phyloP scores from a whole-genome alignment of 495 filamentous ascomycete genomes.

The Penicillium antarcticum region DNA sequence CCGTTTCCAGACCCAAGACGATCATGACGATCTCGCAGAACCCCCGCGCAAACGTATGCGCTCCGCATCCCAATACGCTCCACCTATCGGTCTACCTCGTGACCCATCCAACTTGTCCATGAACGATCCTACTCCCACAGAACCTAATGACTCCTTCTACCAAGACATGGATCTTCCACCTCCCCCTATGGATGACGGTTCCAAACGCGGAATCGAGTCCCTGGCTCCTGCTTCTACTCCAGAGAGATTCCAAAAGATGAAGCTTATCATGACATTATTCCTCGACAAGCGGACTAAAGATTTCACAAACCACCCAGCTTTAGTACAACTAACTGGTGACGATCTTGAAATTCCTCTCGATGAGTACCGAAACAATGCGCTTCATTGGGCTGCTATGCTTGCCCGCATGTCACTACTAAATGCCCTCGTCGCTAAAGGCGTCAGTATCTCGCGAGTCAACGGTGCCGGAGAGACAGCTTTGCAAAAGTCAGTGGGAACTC shows the following conservation, averaged over 20 bases:
- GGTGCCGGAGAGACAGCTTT: conserved; percentile 84
- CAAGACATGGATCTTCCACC: conserved; percentile 54
- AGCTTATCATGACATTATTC: conserved; percentile 83
- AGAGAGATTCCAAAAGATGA: conserved; percentile 69
- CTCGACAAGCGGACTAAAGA: conserved; percentile 64
- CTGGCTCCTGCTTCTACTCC: conserved; percentile 64
- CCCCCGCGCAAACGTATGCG: conserved; percentile 82
- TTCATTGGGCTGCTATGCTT: conserved; percentile 97
- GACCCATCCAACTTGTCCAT: conserved; percentile 41
- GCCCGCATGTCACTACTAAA: conserved; percentile 77
- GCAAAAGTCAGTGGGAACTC: conserved; percentile 81
- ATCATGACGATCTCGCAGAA: conserved; percentile 59
- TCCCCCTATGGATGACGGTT: conserved; percentile 49
- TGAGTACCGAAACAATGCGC: conserved; percentile 75
- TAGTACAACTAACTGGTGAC: conserved; percentile 67
- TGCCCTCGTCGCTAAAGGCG: conserved; percentile 76
- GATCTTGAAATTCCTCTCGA: conserved; percentile 92
- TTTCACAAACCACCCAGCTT: conserved; percentile 61
- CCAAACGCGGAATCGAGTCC: conserved; percentile 60
- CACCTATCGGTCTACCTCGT: conserved; percentile 33
- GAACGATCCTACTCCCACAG: conserved; percentile 68
- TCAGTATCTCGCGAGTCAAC: conserved; percentile 84
- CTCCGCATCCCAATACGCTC: conserved; percentile 48
- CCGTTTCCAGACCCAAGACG: conserved; percentile 43
- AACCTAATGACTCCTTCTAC: conserved; percentile 81